Conservation (phyloP, 805 yeast species). For the Maudiozyma pseudohumilis region DNA sequence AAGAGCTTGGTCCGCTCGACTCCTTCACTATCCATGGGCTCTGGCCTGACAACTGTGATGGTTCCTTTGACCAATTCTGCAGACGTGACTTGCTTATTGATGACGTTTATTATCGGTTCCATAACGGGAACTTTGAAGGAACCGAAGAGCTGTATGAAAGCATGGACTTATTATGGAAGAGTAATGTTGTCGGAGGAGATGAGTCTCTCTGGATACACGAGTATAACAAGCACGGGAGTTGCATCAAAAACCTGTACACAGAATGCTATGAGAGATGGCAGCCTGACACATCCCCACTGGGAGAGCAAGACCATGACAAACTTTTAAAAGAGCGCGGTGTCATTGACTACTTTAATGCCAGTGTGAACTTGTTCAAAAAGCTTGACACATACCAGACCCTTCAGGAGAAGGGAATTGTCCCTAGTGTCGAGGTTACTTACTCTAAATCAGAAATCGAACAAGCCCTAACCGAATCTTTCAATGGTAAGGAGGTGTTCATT, state of each 20-base stretch:
- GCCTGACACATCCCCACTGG: background rate
- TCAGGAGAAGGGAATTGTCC: slow-evolving; percentile 58
- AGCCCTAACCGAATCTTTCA: slow-evolving; percentile 40
- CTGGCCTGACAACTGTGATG: slow-evolving; percentile 87
- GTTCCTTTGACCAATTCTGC: slow-evolving; percentile 73
- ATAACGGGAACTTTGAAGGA: slow-evolving; percentile 17
- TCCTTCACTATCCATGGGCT: slow-evolving; percentile 75
- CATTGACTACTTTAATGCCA: slow-evolving; percentile 57
- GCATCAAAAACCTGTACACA: slow-evolving; percentile 72
- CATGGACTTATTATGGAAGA: slow-evolving; percentile 64
- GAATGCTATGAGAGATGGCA: slow-evolving; percentile 47
- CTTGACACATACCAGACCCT: slow-evolving; percentile 64
- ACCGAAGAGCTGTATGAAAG: slow-evolving; percentile 45
- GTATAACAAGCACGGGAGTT: slow-evolving; percentile 89
- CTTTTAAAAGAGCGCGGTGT: slow-evolving; percentile 33
- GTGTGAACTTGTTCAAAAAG: slow-evolving; percentile 45
- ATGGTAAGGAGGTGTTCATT: slow-evolving; percentile 47
- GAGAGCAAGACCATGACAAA: slow-evolving; percentile 2
- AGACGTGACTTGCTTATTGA: slow-evolving; percentile 46
- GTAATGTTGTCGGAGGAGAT: slow-evolving; percentile 56
- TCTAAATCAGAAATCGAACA: slow-evolving; percentile 43
- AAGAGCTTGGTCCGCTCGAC: slow-evolving; percentile 51
- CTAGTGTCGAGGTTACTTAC: slow-evolving; percentile 49
- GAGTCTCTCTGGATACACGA: slow-evolving; percentile 79
- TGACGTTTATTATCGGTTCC: slow-evolving; percentile 39